Base-by-base conservation (phyloP, 352 stramenopile genomes). In the Hyaloperonospora arabidopsidis region DNA sequence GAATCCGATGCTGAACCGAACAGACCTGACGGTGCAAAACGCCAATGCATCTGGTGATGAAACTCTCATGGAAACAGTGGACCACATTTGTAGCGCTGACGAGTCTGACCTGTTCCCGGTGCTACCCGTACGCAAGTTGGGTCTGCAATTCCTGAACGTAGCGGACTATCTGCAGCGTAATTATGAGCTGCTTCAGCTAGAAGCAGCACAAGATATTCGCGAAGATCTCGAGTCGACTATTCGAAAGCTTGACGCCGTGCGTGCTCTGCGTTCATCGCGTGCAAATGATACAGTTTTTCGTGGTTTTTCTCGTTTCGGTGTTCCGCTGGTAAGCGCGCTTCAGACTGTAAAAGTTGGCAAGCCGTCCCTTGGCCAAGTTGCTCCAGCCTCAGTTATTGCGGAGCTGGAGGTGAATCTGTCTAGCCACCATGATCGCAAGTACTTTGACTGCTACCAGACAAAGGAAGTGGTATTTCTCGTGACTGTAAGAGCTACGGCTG, bases 381-480 rank as follows among this genome's bases (percentile, higher is more conserved):
- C 73, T 0, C 93, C 92, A 28, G 71, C 81, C 2, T 67, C 79
- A 25, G 96, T 98, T 12, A 52, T 86, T 28, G 90, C 76, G 0
- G 77, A 97, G 38, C 50, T 98, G 25, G 72, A 82, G 2, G 57
- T 98, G 12, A 89, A 97, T 58, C 63, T 98, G 34, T 68, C 85
- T 5, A 56, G 60, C 32, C 59, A 61, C 1, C 70, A 86, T 47
- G 60, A 84, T 12, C 53, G 56, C 12, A 67, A 63, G 45, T 38
- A 47, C 1, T 98, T 97, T 74, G 95, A 98, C 66, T 65, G 67
- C 7, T 76, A 97, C 23, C 72, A 88, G 38, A 75, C 97, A 17
- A 87, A 95, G 43, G 95, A 98, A 57, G 92, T 98, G 45, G 63
- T 98, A 5, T 99, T 97, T 67, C 68, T 99, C 13, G 63, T 98